Base-by-base conservation (phyloP, 73 alveolate genomes). In the Paramecium pentaurelia region DNA sequence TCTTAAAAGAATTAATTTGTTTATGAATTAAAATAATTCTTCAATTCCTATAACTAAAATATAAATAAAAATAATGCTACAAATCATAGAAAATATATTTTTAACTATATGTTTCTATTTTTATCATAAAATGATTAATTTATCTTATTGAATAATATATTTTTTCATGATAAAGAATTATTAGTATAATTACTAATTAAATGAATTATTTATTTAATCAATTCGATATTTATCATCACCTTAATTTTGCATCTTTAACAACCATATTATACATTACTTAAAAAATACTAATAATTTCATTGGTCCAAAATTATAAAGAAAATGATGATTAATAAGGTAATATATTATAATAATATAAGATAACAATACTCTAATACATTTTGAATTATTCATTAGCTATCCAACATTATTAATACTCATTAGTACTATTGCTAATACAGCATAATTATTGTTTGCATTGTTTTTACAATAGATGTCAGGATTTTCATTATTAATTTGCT, bases 371-470 rank as follows among this genome's bases (percentile, higher is more conserved):
- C 30, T 75, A 42, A 75, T 75, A 36, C 60, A 75, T 14, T 75
- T 75, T 75, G 88, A 75, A 75, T 75, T 75, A 20, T 75, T 75
- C 68, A 38, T 75, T 3, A 38, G 68, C 25, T 42, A 75, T 75
- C 60, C 88, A 14, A 38, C 58, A 20, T 42, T 75, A n/a, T 8
- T 75, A n/a, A 38, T 75, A 18, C 12, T 75, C 6, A 38, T 75
- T 3, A 42, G 59, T 42, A 38, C 60, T 0, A 42, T 75, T 36
- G 88, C 88, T 9, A 75, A 75, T 42, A 75, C 88, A 0, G 34
- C 47, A 2, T 75, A 75, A 75, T 25, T 75, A 38, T 16, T 75
- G 1, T 30, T 38, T 36, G 88, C 88, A 16, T 36, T 36, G 4
- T 27, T 75, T 75, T 36, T 75, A 18, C 60, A 42, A 30, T 18